phyloP scores from a whole-genome alignment of 306 rosid species.

The Pterocarpus macrocarpus region DNA sequence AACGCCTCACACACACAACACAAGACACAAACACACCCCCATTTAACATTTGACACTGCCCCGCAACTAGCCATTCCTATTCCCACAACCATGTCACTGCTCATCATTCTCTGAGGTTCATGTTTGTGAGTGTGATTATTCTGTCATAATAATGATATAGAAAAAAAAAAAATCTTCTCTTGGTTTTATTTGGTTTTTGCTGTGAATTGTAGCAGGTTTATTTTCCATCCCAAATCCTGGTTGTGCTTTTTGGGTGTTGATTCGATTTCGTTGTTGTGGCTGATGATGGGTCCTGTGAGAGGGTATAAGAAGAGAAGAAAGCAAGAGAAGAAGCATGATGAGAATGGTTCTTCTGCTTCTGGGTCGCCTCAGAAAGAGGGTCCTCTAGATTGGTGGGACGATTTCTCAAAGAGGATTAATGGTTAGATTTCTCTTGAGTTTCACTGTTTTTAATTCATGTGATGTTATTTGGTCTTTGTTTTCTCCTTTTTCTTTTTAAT shows the following conservation, averaged over 20 bases:
- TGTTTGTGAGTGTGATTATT: conserved; percentile 31
- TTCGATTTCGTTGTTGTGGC: conserved; percentile 56
- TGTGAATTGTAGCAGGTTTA: conserved; percentile 40
- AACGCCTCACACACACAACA: neutral
- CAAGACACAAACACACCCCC: neutral
- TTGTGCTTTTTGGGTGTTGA: conserved; percentile 35
- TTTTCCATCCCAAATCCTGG: conserved; percentile 38
- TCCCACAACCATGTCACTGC: conserved; percentile 49
- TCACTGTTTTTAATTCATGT: conserved; percentile 33
- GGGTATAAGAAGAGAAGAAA: conserved; percentile 81
- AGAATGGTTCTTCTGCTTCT: conserved; percentile 74
- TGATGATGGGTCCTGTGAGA: conserved; percentile 85
- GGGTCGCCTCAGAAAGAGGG: conserved; percentile 79
- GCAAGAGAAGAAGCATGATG: conserved; percentile 71
- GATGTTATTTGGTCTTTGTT: conserved; percentile 31
- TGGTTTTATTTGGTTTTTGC: neutral
- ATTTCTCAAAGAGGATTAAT: conserved; percentile 66
- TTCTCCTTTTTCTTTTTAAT: neutral
- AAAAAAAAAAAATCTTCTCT: conserved; percentile 25
- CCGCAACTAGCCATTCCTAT: conserved; percentile 35
- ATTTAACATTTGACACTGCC: conserved; percentile 29
- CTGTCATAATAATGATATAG: conserved; percentile 39
- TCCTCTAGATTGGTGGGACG: conserved; percentile 82
- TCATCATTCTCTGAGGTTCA: conserved; percentile 50
- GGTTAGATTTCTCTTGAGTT: conserved; percentile 59